These are phyloP conservation scores for Creolimax fragrantissima DNA, from an alignment of 78 protist species.

Conservation along the genomic window DNA sequence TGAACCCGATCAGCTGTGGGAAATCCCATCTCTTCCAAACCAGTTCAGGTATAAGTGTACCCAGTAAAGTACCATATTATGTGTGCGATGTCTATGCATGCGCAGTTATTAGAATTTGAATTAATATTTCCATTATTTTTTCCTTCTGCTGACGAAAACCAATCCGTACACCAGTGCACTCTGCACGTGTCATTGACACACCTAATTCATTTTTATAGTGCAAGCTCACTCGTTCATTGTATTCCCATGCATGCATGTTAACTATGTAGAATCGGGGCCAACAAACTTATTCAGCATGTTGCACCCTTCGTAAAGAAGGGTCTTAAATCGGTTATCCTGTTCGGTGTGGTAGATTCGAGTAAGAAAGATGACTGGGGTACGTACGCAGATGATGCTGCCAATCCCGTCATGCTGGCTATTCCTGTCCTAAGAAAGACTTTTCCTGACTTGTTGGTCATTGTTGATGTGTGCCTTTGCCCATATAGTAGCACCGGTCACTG, in stretches of 20 bases:
- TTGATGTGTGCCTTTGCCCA: conserved; percentile 72
- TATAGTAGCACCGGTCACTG: conserved; percentile 74
- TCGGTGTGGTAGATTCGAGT: conserved; percentile 49
- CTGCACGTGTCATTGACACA: too few relatives aligned
- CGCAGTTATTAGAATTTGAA: too few relatives aligned
- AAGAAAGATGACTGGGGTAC: conserved; percentile 31
- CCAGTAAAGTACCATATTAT: too few relatives aligned
- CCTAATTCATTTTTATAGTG: too few relatives aligned
- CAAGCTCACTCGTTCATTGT: too few relatives aligned
- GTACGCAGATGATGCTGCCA: conserved; percentile 9
- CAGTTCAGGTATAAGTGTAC: neutral
- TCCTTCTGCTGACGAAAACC: too few relatives aligned
- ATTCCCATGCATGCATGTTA: too few relatives aligned
- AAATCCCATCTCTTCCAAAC: neutral
- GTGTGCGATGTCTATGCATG: too few relatives aligned
- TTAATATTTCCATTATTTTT: too few relatives aligned
- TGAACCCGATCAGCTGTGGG: neutral
- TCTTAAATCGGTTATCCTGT: conserved; percentile 51
- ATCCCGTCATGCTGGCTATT: conserved; percentile 42
- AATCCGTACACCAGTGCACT: too few relatives aligned
- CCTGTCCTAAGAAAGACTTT: conserved; percentile 4
- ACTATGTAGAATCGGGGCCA: neutral
- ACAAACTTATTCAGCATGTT: conserved; percentile 22
- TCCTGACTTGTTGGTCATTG: conserved; percentile 41
- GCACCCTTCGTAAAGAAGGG: conserved; percentile 63